Base-by-base conservation (phyloP, 2,329 filamentous ascomycete genomes). In the Aquanectria penicillioides region DNA sequence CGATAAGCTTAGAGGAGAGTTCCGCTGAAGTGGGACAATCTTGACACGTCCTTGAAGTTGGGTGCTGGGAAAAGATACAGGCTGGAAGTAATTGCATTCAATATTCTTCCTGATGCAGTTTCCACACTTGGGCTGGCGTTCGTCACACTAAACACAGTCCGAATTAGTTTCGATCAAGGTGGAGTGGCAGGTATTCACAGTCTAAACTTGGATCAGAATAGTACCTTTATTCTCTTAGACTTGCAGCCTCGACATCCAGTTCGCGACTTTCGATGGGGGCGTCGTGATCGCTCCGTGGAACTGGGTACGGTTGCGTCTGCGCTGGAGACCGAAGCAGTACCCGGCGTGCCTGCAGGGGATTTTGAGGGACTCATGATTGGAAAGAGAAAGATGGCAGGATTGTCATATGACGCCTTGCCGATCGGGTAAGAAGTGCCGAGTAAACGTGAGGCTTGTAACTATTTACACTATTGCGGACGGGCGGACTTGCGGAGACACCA, bases 211-310 rank as follows among this genome's bases (percentile, higher is more conserved):
- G n/a, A n/a, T n/a, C n/a, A n/a, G n/a, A n/a, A n/a, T n/a, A n/a
- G n/a, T 17, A 56, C 57, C 57, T 59, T 59, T 28, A 59, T 41
- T 11, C 57, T 28, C 9, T 43, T 59, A 10, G 57, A 29, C 31
- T 56, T 59, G 31, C 57, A 59, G 15, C 28, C 37, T 18, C 46
- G 41, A 31, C 57, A 59, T 23, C 57, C 57, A 17, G 44, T 50
- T 43, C 57, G 57, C 26, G 57, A 55, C 43, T 59, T 59, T 25
- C 33, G 57, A 37, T 59, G 57, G 8, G 37, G 29, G 17, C 57
- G 57, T 13, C 50, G 49, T 10, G 44, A 5, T 13, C 57, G 37
- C 6, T 50, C 44, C 17, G 31, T 43, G 26, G 25, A 29, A 17
- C 12, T 34, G 9, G 50, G 28, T 11, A 11, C 29, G 17, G 31